Evolutionary conservation across 2,329 filamentous ascomycete genomes (phyloP).

Genomic region (Fonsecaea erecta): DNA sequence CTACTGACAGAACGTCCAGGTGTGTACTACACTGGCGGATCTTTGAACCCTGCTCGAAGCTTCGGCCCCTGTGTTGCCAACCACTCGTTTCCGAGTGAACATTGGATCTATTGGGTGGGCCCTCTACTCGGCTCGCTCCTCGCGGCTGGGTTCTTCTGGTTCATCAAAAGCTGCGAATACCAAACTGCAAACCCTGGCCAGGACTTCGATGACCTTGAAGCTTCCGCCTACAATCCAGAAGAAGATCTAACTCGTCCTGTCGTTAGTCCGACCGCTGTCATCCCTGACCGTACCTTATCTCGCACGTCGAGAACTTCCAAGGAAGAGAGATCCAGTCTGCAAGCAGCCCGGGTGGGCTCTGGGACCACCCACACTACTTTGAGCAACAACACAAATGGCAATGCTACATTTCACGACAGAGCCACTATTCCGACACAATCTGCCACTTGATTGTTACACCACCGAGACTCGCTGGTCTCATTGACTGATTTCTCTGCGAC

Average conservation of each 20-base stretch:
- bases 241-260: conserved; percentile 35
- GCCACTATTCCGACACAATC: conserved; percentile 14
- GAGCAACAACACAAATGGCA: conserved; percentile 5
- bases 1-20: conserved; percentile 39
- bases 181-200: conserved; percentile 56
- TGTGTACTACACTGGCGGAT: conserved; percentile 55
- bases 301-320: conserved; percentile 23
- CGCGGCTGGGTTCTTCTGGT: conserved; percentile 55
- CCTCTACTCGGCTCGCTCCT: conserved; percentile 53
- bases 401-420: conserved; percentile 21
- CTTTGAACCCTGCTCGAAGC: conserved; percentile 55
- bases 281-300: conserved; percentile 24
- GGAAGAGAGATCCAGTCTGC: conserved; percentile 22
- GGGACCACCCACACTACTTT: conserved; percentile 10
- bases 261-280: conserved; percentile 32
- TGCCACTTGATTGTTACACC: neutral
- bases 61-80: conserved; percentile 55
- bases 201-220: conserved; percentile 51
- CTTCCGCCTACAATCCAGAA: conserved; percentile 36
- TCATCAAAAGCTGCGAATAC: conserved; percentile 53
- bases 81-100: conserved; percentile 46
- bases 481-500: neutral
- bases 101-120: conserved; percentile 59
- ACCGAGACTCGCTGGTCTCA: neutral
- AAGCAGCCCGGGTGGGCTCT: conserved; percentile 15